Evolutionary conservation across 495 filamentous ascomycete species (phyloP).

Genomic region (Annulohypoxylon bovei): DNA sequence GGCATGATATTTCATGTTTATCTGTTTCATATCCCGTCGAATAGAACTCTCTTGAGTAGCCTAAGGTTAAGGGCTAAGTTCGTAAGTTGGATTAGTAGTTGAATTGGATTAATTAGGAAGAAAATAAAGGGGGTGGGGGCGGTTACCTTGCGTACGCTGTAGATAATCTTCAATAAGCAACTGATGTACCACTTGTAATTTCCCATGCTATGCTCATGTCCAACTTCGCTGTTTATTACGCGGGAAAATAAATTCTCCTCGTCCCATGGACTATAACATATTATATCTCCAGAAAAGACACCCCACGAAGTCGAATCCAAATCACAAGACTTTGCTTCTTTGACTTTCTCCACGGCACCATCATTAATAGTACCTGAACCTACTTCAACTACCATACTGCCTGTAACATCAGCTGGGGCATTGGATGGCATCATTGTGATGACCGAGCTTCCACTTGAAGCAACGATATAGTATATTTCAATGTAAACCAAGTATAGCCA

Average conservation of each 20-base stretch:
- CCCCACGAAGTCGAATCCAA: not conserved
- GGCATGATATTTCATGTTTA: not conserved
- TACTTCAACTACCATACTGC: not conserved
- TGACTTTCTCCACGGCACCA: not conserved
- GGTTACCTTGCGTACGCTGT: not conserved
- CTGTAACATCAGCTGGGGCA: not conserved
- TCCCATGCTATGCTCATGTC: not conserved
- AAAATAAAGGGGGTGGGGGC: not conserved
- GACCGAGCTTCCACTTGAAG: not conserved
- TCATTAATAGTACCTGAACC: not conserved
- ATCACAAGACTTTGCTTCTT: not conserved
- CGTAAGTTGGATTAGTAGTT: not conserved
- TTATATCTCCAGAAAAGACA: not conserved
- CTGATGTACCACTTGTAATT: not conserved
- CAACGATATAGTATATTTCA: not conserved
- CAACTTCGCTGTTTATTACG: not conserved
- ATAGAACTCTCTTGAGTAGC: not conserved
- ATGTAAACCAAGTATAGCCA: not conserved
- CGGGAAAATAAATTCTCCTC: not conserved
- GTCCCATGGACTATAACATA: constrained; percentile 15
- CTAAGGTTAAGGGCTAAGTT: not conserved
- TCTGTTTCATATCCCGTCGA: not conserved
- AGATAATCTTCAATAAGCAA: not conserved
- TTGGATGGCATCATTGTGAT: not conserved
- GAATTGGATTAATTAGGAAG: not conserved